Evolutionary conservation across 2,329 filamentous ascomycete species (phyloP), one percentile per base, ranked within the genome.

Genomic region (Fusarium sp.): DNA sequence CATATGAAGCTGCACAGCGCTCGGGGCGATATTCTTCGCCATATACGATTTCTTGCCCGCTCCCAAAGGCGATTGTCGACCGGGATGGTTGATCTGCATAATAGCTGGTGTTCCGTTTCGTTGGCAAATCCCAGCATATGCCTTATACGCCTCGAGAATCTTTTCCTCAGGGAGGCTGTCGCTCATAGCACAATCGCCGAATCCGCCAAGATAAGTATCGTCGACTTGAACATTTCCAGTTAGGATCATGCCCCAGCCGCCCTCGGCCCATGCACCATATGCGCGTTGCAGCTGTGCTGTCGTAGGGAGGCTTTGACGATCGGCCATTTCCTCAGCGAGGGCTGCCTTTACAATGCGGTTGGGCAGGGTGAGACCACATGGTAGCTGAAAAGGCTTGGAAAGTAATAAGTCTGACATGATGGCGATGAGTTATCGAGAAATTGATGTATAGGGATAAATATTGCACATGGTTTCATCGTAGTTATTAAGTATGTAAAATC

Each of bases 271-370:
- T 66, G 77, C 72, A 3, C 77, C 75, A 67, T 90, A 90, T 1
- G 83, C 78, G 4, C 81, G 74, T 4, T 77, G 47, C 15, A 85
- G 77, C 3, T 78, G 74, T 8, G 81, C 70, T 23, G 68, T 40
- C 14, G 79, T 79, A 0, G 85, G 85, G 1, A 82, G 77, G 27
- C 82, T 65, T 56, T 83, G 75, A 7, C 71, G 73, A 65, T 80
- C 77, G 25, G 79, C 77, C 72, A 83, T 74, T 6, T 67, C 66
- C 65, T 87, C 82, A 6, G 83, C 80, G 77, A 88, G 81, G 32
- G 86, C 84, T 44, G 86, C 80, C 67, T 85, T 81, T 44, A 75
- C 79, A 2, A 89, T 78, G 7, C 86, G 83, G 69, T 89, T 89
- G 4, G 84, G 84, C 4, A 89, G 73, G 1, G 78, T 81, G 25